Conservation (phyloP, 495 filamentous ascomycete species). For the Chaetomium tenue region DNA sequence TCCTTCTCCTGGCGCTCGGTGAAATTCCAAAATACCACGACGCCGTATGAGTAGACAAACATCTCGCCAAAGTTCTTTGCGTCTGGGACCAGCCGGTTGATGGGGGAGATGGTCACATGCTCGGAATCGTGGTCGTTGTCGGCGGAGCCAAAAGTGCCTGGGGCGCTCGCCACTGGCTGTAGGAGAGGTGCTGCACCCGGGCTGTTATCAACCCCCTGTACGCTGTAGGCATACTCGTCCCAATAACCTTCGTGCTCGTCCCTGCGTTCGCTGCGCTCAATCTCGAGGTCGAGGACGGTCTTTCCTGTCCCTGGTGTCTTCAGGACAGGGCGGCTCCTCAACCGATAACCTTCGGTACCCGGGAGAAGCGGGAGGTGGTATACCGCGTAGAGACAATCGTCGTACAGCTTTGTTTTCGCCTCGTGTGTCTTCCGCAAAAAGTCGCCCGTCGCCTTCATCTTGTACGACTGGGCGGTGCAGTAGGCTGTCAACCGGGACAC, state of each 20-base stretch:
- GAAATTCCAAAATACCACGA: constrained; percentile 99
- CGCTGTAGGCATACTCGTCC: constrained; percentile 41
- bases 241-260: constrained; percentile 87
- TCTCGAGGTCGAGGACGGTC: constrained; percentile 89
- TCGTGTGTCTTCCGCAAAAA: constrained; percentile 88
- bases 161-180: constrained; percentile 18
- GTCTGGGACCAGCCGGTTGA: constrained; percentile 59
- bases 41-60: constrained; percentile 97
- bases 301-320: constrained; percentile 88
- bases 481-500: constrained; percentile 90
- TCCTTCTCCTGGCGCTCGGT: constrained; percentile 95
- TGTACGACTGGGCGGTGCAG: constrained; percentile 91
- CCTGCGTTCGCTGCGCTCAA: constrained; percentile 85
- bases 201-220: constrained; percentile 21
- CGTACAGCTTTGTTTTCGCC: constrained; percentile 97
- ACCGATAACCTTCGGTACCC: constrained; percentile 78
- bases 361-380: constrained; percentile 89
- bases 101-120: constrained; percentile 35
- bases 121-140: background rate
- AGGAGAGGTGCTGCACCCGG: constrained; percentile 17
- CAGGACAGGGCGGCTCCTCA: constrained; percentile 84
- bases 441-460: constrained; percentile 76
- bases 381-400: constrained; percentile 93
- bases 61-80: constrained; percentile 82
- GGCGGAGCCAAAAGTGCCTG: constrained; percentile 3